These are phyloP conservation scores for Lasiodiplodia sp. DNA, from an alignment of 2,329 filamentous ascomycete species.

Conservation along the genomic window DNA sequence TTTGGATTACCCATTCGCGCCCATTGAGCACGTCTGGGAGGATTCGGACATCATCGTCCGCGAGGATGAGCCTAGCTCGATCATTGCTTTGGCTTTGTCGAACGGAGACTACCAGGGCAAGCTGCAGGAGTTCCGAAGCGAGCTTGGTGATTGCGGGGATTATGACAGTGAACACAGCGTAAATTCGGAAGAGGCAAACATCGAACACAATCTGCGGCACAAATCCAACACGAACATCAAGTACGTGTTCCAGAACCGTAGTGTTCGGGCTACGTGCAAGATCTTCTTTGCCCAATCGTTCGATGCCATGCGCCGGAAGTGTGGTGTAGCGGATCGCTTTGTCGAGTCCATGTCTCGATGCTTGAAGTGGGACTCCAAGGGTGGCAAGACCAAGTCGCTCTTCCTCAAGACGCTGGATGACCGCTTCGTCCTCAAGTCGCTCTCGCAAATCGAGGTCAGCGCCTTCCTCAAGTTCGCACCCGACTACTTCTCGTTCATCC, in stretches of 20 bases:
- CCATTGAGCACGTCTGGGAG: conserved; percentile 92
- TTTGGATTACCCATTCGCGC: conserved; percentile 83
- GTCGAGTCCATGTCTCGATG: conserved; percentile 94
- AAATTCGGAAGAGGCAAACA: conserved; percentile 66
- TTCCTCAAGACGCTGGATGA: conserved; percentile 97
- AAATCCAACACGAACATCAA: conserved; percentile 91
- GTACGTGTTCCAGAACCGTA: conserved; percentile 92
- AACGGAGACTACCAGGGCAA: conserved; percentile 88
- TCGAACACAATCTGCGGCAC: conserved; percentile 85
- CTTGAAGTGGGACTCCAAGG: conserved; percentile 97
- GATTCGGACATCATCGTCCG: conserved; percentile 97
- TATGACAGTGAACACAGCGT: conserved; percentile 36
- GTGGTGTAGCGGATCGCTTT: conserved; percentile 90
- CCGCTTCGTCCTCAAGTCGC: conserved; percentile 87
- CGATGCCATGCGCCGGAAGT: conserved; percentile 90
- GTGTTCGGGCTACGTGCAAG: conserved; percentile 96
- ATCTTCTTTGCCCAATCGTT: conserved; percentile 99
- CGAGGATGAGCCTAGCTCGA: conserved; percentile 95
- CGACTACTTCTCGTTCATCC: conserved; percentile 97
- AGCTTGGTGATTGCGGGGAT: conserved; percentile 34
- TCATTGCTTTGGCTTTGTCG: conserved; percentile 90
- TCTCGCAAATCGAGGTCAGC: conserved; percentile 89
- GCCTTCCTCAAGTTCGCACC: conserved; percentile 96
- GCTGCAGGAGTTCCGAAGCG: conserved; percentile 68
- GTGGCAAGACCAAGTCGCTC: conserved; percentile 95